These are phyloP conservation scores for Ogataea ramenticola DNA, from an alignment of 805 yeast genomes.

Conservation along the genomic window DNA sequence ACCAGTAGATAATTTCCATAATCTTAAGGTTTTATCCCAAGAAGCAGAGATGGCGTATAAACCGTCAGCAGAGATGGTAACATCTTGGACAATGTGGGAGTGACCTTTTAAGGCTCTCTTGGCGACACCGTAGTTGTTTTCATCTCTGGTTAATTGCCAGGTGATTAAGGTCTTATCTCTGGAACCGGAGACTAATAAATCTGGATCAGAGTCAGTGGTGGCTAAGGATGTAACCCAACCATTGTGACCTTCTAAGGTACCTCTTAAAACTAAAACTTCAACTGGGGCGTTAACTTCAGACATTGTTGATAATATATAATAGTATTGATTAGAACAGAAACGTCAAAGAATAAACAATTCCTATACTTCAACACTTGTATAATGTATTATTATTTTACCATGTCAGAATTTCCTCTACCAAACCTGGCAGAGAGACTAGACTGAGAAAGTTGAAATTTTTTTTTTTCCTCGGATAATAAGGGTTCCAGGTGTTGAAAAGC, in stretches of 20 bases:
- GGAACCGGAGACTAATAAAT: slow-evolving; percentile 94
- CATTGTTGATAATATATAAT: slow-evolving; percentile 33
- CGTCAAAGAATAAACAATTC: background rate
- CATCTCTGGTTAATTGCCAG: slow-evolving; percentile 96
- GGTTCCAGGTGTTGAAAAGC: too few relatives aligned
- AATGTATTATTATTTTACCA: too few relatives aligned
- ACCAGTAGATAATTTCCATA: slow-evolving; percentile 96
- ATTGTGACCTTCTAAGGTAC: slow-evolving; percentile 96
- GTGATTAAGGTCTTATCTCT: slow-evolving; percentile 98
- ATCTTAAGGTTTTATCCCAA: slow-evolving; percentile 99
- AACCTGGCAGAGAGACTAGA: too few relatives aligned
- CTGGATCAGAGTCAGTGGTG: slow-evolving; percentile 97
- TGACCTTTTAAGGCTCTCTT: slow-evolving; percentile 96
- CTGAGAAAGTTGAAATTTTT: too few relatives aligned
- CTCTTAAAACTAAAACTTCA: slow-evolving; percentile 99
- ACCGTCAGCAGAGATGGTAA: slow-evolving; percentile 96
- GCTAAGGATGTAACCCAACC: slow-evolving; percentile 99
- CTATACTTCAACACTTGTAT: too few relatives aligned
- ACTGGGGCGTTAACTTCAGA: slow-evolving; percentile 43
- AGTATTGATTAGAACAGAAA: background rate
- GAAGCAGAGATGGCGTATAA: slow-evolving; percentile 97
- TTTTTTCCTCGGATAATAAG: too few relatives aligned
- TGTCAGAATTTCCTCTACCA: too few relatives aligned
- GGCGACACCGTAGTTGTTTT: slow-evolving; percentile 96
- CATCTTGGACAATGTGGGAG: slow-evolving; percentile 98